Evolutionary conservation across 2,329 filamentous ascomycete species (phyloP).

Genomic region (Aspergillus sp.): DNA sequence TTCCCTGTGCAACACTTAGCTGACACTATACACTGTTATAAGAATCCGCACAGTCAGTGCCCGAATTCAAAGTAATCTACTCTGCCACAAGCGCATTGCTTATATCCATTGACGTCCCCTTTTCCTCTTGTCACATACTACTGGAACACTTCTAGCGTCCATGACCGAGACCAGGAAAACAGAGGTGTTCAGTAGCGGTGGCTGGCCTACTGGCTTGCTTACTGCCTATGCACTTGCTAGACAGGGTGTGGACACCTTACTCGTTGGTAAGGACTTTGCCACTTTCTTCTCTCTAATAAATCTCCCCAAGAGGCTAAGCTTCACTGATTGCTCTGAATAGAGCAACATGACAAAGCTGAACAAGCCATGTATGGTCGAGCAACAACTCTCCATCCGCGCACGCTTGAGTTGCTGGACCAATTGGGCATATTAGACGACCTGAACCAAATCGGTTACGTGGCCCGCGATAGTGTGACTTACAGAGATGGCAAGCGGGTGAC

Average conservation of each 20-base stretch:
- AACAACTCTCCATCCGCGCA: conserved; percentile 50
- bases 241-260: conserved; percentile 50
- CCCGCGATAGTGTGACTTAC: conserved; percentile 32
- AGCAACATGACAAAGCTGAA: conserved; percentile 43
- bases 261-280: conserved; percentile 31
- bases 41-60: no score
- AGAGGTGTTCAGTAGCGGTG: conserved; percentile 48
- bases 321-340: conserved; percentile 11
- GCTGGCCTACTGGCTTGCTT: conserved; percentile 47
- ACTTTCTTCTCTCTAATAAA: no score
- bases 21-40: no score
- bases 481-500: conserved; percentile 37
- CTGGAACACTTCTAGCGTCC: background rate
- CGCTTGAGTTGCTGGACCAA: conserved; percentile 51
- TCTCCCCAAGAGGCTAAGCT: no score
- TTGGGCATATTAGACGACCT: conserved; percentile 51
- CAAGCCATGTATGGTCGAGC: conserved; percentile 52
- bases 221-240: conserved; percentile 49
- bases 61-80: no score
- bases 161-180: background rate
- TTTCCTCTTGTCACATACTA: no score
- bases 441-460: conserved; percentile 57
- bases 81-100: no score
- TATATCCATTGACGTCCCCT: no score
- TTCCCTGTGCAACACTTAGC: no score